A percentile compares a stretch with the other conserved stretches of the same genome.
Evolutionary conservation across 306 rosid genomes (phyloP).

Genomic region (Casuarina equisetifolia): DNA sequence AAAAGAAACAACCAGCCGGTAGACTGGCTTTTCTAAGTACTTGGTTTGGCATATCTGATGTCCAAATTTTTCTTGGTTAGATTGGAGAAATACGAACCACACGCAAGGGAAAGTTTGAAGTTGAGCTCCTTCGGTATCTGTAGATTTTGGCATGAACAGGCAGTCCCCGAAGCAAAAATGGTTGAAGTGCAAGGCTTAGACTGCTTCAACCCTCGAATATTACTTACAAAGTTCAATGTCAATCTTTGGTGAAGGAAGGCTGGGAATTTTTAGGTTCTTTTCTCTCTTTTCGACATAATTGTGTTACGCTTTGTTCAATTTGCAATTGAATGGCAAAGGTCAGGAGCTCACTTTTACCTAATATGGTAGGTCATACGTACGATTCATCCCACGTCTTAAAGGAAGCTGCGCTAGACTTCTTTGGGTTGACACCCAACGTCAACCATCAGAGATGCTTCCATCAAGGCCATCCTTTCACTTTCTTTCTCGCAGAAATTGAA

Average conservation of each 20-base stretch:
- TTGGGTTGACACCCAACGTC: too few relatives aligned
- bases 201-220: background rate
- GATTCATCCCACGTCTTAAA: too few relatives aligned
- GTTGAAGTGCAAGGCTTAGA: background rate
- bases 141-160: conserved; percentile 26
- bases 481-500: too few relatives aligned
- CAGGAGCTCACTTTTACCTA: too few relatives aligned
- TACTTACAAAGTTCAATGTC: background rate
- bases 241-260: background rate
- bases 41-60: conserved; percentile 14
- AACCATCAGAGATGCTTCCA: too few relatives aligned
- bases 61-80: conserved; percentile 37
- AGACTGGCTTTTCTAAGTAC: conserved; percentile 4
- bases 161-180: background rate
- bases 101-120: conserved; percentile 79
- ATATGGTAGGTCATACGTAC: too few relatives aligned
- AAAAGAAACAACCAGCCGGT: conserved; percentile 15
- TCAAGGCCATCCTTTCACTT: too few relatives aligned
- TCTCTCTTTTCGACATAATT: background rate
- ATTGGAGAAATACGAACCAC: conserved; percentile 83
- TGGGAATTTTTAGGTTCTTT: background rate
- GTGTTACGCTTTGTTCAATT: background rate
- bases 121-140: conserved; percentile 73
- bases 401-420: too few relatives aligned
- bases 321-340: background rate